Base-by-base conservation (phyloP, 164 flowering plant genomes). In the Nymphaea thermarum region DNA sequence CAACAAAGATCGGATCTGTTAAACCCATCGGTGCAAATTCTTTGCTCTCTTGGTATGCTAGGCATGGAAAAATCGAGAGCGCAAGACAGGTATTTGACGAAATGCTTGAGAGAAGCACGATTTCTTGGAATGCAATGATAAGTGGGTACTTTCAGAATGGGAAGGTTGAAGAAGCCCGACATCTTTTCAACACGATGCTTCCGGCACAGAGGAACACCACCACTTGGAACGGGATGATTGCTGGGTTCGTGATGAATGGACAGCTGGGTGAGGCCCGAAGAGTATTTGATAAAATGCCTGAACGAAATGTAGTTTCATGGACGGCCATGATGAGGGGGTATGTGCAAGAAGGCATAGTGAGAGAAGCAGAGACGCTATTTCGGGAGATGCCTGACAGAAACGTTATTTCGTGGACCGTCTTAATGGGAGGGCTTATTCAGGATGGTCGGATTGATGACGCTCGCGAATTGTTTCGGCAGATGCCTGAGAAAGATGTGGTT, bases 401-500 rank as follows among this genome's bases (percentile, higher is more conserved):
- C 76, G 88, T 86, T 11, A 81, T 90, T 17, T 90, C 96, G 2
- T 87, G 87, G 88, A 85, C 96, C 0, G 93, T 90, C 71, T 85
- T 90, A 89, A 71, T 86, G 64, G 88, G 87, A 68, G 92, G 94
- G 3, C 69, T 88, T 18, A 81, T 90, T 68, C 83, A 78, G 45
- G 89, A 79, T 0, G 75, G 82, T 17, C 77, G 89, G 61, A 67
- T 88, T 53, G 89, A 85, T 55, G 89, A 88, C 42, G 96, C 94
- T 12, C 75, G 83, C 15, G 67, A 62, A 67, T 76, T 86, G 59
- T 90, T 74, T 70, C 79, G 84, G 67, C 64, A 66, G 71, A 90
- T 90, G 92, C 94, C 94, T 0, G 84, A 63, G 68, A 90, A 84
- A 77, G 96, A 90, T 80, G 83, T 85, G 42, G 87, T 90, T 67